Conservation (phyloP, 345 rosid species). For the Passiflora organensis region DNA sequence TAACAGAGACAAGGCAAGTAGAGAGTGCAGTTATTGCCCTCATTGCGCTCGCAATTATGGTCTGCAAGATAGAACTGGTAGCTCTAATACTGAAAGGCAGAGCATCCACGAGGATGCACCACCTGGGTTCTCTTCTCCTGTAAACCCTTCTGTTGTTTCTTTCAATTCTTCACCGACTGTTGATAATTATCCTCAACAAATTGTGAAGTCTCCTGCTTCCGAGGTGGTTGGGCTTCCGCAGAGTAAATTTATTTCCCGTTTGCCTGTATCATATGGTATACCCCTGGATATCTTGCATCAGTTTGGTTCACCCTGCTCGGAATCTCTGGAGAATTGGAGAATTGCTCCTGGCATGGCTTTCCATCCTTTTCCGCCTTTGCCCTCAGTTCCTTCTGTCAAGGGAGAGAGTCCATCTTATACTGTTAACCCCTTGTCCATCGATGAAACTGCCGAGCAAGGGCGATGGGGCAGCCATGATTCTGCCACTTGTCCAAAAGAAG, state of each 20-base stretch:
- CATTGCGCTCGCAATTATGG: conserved; percentile 14
- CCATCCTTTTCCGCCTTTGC: conserved; percentile 84
- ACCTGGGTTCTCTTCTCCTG: conserved; percentile 76
- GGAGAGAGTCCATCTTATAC: conserved; percentile 28
- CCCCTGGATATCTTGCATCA: conserved; percentile 61
- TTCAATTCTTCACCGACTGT: conserved; percentile 31
- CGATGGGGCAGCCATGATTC: conserved; percentile 13
- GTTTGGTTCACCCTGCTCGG: conserved; percentile 51
- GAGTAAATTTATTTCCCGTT: conserved; percentile 53
- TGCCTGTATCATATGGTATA: conserved; percentile 79
- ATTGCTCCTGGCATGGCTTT: conserved; percentile 86
- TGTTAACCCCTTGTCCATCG: conserved; percentile 16
- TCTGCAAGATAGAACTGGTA: conserved; percentile 20
- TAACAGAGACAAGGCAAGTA: conserved; percentile 16
- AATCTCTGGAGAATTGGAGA: conserved; percentile 47
- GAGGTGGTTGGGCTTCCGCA: conserved; percentile 44
- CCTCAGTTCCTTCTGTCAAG: conserved; percentile 44
- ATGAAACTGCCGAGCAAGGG: conserved; percentile 14
- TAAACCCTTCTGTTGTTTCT: conserved; percentile 22
- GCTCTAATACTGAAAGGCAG: conserved; percentile 23
- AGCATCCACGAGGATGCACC: conserved; percentile 59
- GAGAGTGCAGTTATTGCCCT: conserved; percentile 16
- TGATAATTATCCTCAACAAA: conserved; percentile 19
- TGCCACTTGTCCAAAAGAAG: conserved; percentile 27
- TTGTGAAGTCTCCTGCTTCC: conserved; percentile 24